Evolutionary conservation across 2,329 filamentous ascomycete species (phyloP), one percentile per base, ranked within the genome.

Genomic region (Stachybotrys chartarum): DNA sequence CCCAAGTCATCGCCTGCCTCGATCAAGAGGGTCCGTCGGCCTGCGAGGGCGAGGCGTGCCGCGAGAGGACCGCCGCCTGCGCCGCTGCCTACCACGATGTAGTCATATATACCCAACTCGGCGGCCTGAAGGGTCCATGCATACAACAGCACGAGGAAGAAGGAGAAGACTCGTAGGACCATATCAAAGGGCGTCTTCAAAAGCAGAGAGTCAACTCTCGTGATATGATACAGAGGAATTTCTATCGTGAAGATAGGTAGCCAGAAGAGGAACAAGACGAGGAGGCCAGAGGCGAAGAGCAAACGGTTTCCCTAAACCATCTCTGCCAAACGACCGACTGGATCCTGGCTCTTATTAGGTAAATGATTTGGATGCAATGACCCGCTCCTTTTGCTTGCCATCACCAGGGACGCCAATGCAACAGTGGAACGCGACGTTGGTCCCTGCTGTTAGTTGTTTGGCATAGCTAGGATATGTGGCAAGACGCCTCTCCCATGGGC

Each of bases 41-140:
- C 83, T 39, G 80, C 78, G 52, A 80, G 70, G n/a, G 83, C 83
- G 31, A 86, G 76, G 47, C 81, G 76, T 30, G 79, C 78, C 12
- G 82, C 81, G 6, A 85, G 66, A 7, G 82, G 81, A 16, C 78
- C 81, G 50, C 82, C 83, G 12, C 82, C 82, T 7, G 82, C 74
- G 4, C 83, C 82, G 7, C 80, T 82, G 11, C 83, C 83, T 44
- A 86, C 81, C 10, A 86, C 76, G 31, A 86, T 73, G 68, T 84
- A 86, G 57, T 86, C 83, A 63, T 86, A 86, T 17, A 6, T 32
- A 17, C 7, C 64, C 68, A 3, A 63, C 61, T 52, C 50, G 11
- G 44, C 50, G 35, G 31, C 32, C 18, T 52, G 50, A 3, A 16
- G 12, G 8, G 32, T 7, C 16, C 17, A 24, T n/a, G 31, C 50